A percentile compares a stretch with the other conserved stretches of the same genome.
These are phyloP conservation scores for Syncephalastrum racemosum DNA, from an alignment of 371 early-diverging fungal genomes.

Conservation along the genomic window DNA sequence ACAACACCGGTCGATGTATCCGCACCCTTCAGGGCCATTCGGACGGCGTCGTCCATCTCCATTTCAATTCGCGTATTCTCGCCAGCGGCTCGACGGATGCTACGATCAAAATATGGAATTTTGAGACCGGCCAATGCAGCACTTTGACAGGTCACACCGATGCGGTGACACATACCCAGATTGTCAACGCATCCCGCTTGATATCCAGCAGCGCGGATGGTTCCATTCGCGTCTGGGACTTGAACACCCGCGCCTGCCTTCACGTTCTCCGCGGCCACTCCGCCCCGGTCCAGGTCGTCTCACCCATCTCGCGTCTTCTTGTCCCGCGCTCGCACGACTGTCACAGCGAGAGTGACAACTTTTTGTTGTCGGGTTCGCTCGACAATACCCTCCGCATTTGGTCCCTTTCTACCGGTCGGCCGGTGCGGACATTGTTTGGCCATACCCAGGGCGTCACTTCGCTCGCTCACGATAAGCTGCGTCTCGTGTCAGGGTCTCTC, in stretches of 20 bases:
- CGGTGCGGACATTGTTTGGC: slow-evolving; percentile 77
- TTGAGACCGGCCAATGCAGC: slow-evolving; percentile 76
- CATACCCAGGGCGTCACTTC: slow-evolving; percentile 88
- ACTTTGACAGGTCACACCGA: slow-evolving; percentile 68
- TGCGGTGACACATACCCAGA: slow-evolving; percentile 60
- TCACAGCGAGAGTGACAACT: too few species aligned
- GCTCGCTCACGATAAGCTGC: slow-evolving; percentile 78
- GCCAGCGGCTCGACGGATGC: slow-evolving; percentile 89
- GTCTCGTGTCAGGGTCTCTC: slow-evolving; percentile 83
- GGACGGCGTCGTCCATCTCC: slow-evolving; percentile 82
- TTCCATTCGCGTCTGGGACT: slow-evolving; percentile 88
- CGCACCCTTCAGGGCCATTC: slow-evolving; percentile 84
- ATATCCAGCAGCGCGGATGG: slow-evolving; percentile 83
- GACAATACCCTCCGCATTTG: slow-evolving; percentile 87
- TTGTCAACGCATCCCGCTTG: slow-evolving; percentile 69
- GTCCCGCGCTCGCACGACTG: too few species aligned
- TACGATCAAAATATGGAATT: slow-evolving; percentile 91
- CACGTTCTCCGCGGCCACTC: slow-evolving; percentile 70
- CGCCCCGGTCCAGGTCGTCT: slow-evolving; percentile 69
- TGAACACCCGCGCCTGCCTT: slow-evolving; percentile 61
- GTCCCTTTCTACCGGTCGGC: slow-evolving; percentile 75
- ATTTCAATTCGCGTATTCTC: slow-evolving; percentile 80
- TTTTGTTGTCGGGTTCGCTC: slow-evolving; percentile 64
- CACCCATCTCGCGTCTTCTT: too few species aligned
- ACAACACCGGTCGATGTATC: slow-evolving; percentile 85